phyloP scores from a whole-genome alignment of 352 stramenopile species.

The Thalassiosira livingstoniorum region DNA sequence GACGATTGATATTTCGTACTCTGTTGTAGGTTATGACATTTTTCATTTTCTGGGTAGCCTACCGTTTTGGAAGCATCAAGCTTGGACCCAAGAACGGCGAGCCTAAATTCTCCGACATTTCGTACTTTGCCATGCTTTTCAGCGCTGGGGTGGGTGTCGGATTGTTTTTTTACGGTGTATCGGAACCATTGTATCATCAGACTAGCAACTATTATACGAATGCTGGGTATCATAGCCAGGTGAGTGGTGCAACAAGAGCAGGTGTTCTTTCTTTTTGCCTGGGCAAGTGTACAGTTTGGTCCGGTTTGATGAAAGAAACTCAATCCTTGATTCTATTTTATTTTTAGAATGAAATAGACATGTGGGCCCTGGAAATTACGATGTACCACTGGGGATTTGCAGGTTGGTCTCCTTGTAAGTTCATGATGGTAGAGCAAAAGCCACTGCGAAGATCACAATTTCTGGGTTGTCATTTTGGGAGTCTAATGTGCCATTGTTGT shows the following conservation, averaged over 20 bases:
- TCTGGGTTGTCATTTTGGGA: no score
- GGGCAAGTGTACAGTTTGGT: neutral
- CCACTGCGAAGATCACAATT: no score
- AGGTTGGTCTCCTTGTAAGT: conserved; percentile 58
- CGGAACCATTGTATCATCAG: conserved; percentile 70
- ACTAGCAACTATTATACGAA: conserved; percentile 51
- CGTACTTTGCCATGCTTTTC: conserved; percentile 81
- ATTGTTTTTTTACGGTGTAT: conserved; percentile 78
- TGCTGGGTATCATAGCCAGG: conserved; percentile 50
- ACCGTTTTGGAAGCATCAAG: conserved; percentile 65
- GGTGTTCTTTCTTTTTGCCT: neutral
- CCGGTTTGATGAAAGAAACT: neutral
- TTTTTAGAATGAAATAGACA: conserved; percentile 50
- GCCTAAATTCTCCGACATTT: conserved; percentile 66
- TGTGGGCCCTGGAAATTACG: conserved; percentile 64
- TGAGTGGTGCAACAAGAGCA: neutral
- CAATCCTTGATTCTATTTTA: neutral
- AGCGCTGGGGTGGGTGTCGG: conserved; percentile 67
- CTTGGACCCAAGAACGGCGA: conserved; percentile 52
- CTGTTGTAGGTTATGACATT: conserved; percentile 56
- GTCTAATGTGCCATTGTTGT: neutral
- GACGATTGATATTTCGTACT: no score
- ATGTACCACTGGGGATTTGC: conserved; percentile 75
- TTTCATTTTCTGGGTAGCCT: conserved; percentile 63
- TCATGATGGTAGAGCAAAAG: no score